phyloP scores from a whole-genome alignment of 192 early-diverging fungal genomes.

The Radiomyces spectabilis region DNA sequence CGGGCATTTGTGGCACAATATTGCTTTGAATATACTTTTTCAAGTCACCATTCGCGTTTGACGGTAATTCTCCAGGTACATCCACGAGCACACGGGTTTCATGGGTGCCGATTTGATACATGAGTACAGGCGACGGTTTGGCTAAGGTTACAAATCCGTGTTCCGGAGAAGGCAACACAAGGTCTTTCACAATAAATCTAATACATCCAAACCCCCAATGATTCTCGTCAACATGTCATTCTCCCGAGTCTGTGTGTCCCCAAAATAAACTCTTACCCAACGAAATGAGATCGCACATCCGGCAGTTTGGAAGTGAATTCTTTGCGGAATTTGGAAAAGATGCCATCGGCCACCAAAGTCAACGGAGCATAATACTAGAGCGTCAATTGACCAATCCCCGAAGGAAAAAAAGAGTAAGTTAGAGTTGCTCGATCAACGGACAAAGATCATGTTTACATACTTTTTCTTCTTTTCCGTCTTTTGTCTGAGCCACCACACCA shows the following conservation, averaged over 20 bases:
- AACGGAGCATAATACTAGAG: slow-evolving; percentile 54
- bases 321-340: slow-evolving; percentile 91
- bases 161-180: slow-evolving; percentile 69
- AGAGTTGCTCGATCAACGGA: background rate
- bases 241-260: too few species aligned
- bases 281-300: slow-evolving; percentile 15
- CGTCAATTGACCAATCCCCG: background rate
- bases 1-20: slow-evolving; percentile 70
- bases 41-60: slow-evolving; percentile 53
- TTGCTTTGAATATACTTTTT: slow-evolving; percentile 54
- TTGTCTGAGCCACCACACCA: slow-evolving; percentile 35
- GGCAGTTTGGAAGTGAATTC: slow-evolving; percentile 49
- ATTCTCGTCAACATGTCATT: too few species aligned
- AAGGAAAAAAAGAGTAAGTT: background rate
- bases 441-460: background rate
- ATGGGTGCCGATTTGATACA: slow-evolving; percentile 86
- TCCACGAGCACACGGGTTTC: slow-evolving; percentile 91
- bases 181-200: slow-evolving; percentile 65
- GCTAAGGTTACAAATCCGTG: slow-evolving; percentile 90
- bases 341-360: slow-evolving; percentile 87
- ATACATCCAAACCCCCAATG: too few species aligned
- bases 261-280: too few species aligned
- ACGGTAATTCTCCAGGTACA: slow-evolving; percentile 80
- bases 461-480: slow-evolving; percentile 13
- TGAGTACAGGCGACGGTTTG: slow-evolving; percentile 76